Base-by-base conservation (phyloP, 2,329 filamentous ascomycete species). In the Colletotrichum salicis region DNA sequence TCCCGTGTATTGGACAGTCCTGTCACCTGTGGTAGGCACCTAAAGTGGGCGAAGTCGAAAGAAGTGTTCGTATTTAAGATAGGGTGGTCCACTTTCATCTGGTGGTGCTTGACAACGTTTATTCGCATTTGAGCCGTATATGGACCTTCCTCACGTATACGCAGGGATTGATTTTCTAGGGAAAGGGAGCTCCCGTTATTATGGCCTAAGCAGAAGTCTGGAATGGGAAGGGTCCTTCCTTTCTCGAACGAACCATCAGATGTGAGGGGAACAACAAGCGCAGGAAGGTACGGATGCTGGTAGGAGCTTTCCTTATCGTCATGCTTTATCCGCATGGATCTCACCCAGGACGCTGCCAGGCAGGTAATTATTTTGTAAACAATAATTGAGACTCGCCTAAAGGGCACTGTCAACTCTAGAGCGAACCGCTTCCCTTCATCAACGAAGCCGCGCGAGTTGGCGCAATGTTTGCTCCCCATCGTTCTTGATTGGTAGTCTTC, bases 291-390 rank as follows among this genome's bases (percentile, higher is more conserved):
- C 35, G 31, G 24, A 29, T 61, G 35, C 24, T 71, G 69, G 54
- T 64, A 59, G 65, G 59, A 55, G 65, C 69, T 58, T 62, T 31
- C 29, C 52, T 64, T 31, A 37, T 56, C 31, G n/a, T 52, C 35
- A 59, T 61, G 33, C 51, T 15, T 54, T 55, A 35, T 59, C 37
- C 12, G 12, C 67, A 57, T 55, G 51, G 24, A 31, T 35, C 33
- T 15, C 58, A 45, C 52, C 41, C 19, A 7, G 41, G 41, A 48
- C n/a, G 41, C 41, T 48, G 41, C 27, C 27, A 29, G 27, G 27
- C 11, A 48, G 37, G 13, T 3, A 19, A 41, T 41, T 19, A 19
- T 48, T 66, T 58, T 48, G 67, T 15, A 41, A 67, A 63, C 35
- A 41, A 33, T 58, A 19, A 59, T 31, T 24, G 22, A 52, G 24